Percentiles rank a stretch among this genome's conserved stretches.
Conservation (phyloP, 768 basidiomycete genomes). For the Lactarius pseudohatsudake region DNA sequence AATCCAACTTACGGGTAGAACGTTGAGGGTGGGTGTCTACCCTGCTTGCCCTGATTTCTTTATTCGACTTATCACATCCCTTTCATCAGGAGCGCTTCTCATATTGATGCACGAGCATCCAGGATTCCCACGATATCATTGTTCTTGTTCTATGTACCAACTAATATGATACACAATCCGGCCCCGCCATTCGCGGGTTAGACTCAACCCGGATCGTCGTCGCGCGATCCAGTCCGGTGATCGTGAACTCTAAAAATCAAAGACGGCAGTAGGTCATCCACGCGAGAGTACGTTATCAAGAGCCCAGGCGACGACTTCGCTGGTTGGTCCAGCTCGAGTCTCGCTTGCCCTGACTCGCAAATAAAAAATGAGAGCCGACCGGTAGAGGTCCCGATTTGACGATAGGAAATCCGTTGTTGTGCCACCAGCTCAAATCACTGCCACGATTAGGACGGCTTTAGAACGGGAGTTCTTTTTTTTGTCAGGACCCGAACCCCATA, state of each 20-base stretch:
- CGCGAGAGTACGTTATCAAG: background rate
- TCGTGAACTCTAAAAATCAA: background rate
- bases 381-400: background rate
- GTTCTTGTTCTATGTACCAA: background rate
- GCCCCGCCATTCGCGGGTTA: background rate
- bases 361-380: background rate
- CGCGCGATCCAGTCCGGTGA: background rate
- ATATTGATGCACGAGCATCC: background rate
- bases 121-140: background rate
- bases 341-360: background rate
- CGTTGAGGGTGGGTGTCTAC: slow-evolving; percentile 44
- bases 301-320: background rate
- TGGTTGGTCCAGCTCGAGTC: background rate
- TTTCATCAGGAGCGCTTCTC: slow-evolving; percentile 22
- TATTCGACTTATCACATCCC: background rate
- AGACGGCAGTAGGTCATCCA: background rate
- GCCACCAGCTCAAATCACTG: background rate
- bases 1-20: slow-evolving; percentile 49
- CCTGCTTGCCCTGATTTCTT: background rate
- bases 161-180: background rate
- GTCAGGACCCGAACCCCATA: background rate
- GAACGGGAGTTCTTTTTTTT: background rate
- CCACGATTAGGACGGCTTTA: background rate
- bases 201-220: background rate
- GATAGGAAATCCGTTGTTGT: background rate